Base-by-base conservation (phyloP, 2,329 filamentous ascomycete species). In the Cryphonectria carpinicola region DNA sequence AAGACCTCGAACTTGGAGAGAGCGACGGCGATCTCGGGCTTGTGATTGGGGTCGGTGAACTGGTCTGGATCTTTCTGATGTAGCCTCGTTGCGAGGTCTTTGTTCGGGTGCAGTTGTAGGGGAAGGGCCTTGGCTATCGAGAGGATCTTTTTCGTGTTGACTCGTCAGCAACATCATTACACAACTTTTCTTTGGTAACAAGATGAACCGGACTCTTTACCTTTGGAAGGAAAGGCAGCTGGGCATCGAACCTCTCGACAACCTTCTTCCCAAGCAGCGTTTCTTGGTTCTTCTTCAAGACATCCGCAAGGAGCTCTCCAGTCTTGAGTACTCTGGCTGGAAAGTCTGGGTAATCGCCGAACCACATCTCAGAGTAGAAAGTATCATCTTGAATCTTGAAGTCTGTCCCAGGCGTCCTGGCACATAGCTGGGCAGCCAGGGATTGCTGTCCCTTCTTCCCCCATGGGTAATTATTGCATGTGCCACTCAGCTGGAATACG, bases 21-120 rank as follows among this genome's bases (percentile, higher is more conserved):
- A 0, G 92, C 92, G 1, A 95, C 82, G 0, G 92, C 92, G 67
- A 95, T 94, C 77, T 95, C 92, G 1, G 92, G 92, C 80, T 94
- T 94, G 83, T 94, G 92, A 78, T 94, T 94, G 3, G 87, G 82
- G 74, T 95, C 92, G 1, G 87, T 88, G 78, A 92, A 94, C 70
- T 88, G 86, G 2, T 88, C 80, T 0, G 92, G 91, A 68, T 93
- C 84, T 73, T 88, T 78, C 68, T 85, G 78, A 80, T 94, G 90
- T 2, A 94, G 84, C 75, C 89, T 84, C 11, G 84, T 80, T 0
- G 92, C 87, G 1, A 94, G 85, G 0, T 86, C 82, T 76, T 91
- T 92, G 81, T 94, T 88, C 43, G 92, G 92, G 73, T 94, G 92
- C 19, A 94, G 85, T 77, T 94, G 92, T 2, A 95, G 83, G 0